Conservation (phyloP, 768 basidiomycete genomes). For the Lactarius hengduanensis region DNA sequence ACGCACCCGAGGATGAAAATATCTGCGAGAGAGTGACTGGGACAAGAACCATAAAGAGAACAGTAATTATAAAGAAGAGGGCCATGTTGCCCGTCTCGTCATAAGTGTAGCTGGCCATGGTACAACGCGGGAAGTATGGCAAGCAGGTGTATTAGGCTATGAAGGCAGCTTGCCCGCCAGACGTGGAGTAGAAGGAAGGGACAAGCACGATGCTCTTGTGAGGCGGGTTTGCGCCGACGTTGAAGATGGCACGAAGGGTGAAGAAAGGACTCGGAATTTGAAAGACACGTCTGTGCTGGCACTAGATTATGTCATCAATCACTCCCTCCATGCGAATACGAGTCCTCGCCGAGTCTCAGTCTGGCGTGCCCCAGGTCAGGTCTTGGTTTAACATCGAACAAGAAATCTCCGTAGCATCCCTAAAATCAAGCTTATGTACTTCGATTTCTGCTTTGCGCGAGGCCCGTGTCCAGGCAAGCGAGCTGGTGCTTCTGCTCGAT, state of each 20-base stretch:
- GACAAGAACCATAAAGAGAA: slow-evolving; percentile 79
- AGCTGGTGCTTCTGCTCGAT: slow-evolving; percentile 26
- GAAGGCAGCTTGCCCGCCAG: slow-evolving; percentile 6
- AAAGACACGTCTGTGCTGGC: slow-evolving; percentile 4
- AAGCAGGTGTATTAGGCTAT: background rate
- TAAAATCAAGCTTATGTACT: slow-evolving; percentile 22
- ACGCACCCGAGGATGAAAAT: slow-evolving; percentile 13
- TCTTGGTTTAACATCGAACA: slow-evolving; percentile 25
- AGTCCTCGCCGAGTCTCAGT: slow-evolving; percentile 17
- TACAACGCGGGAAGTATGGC: slow-evolving; percentile 23
- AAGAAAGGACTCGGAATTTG: background rate
- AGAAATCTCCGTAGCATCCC: slow-evolving; percentile 4
- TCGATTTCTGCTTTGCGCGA: slow-evolving; percentile 23
- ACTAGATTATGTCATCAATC: slow-evolving; percentile 24
- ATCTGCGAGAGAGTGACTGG: slow-evolving; percentile 60
- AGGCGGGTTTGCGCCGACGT: background rate
- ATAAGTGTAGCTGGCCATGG: slow-evolving; percentile 81
- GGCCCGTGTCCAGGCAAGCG: slow-evolving; percentile 5
- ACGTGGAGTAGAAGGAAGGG: background rate
- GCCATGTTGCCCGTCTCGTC: slow-evolving; percentile 87
- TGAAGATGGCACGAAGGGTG: background rate
- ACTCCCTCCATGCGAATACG: slow-evolving; percentile 25
- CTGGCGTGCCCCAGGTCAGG: slow-evolving; percentile 24
- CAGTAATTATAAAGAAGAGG: slow-evolving; percentile 87
- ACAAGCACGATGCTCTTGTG: background rate